Conservation (phyloP, 148 eudicot genomes). For the Bassia scoparia region DNA sequence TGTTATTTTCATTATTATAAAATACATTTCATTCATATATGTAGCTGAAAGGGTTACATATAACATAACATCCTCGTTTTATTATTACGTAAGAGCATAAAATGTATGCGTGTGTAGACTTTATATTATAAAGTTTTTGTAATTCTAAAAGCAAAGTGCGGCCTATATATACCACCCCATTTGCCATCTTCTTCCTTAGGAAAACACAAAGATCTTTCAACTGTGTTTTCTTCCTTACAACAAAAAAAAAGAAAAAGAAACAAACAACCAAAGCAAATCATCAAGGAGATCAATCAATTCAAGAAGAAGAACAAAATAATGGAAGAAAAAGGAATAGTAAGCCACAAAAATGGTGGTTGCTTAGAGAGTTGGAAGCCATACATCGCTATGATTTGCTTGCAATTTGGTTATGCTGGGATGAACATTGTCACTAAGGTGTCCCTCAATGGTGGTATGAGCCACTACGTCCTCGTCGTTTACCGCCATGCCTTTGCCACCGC, state of each 20-base stretch:
- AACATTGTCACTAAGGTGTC: constrained; percentile 81
- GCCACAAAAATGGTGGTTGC: constrained; percentile 17
- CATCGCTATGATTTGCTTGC: constrained; percentile 64
- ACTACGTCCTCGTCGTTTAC: constrained; percentile 73
- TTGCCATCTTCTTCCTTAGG: constrained; percentile 26
- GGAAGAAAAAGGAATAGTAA: too few relatives aligned
- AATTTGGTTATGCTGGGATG: constrained; percentile 82
- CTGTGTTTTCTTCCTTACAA: constrained; percentile 30
- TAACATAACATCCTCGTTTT: too few relatives aligned
- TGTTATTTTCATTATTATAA: too few relatives aligned
- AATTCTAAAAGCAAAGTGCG: neutral
- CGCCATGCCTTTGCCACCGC: constrained; percentile 81
- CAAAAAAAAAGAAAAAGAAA: constrained; percentile 54
- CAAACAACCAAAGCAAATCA: too few relatives aligned
- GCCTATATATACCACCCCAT: constrained; percentile 35
- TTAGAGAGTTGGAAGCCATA: constrained; percentile 56
- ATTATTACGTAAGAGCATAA: neutral
- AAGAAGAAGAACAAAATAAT: too few relatives aligned
- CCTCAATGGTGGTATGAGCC: constrained; percentile 83
- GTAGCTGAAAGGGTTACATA: too few relatives aligned
- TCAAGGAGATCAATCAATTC: too few relatives aligned
- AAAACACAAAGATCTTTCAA: constrained; percentile 26
- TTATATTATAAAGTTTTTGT: neutral
- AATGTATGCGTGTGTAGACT: too few relatives aligned
- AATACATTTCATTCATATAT: too few relatives aligned